Evolutionary conservation across 2,329 filamentous ascomycete species (phyloP).

Genomic region (Nemania sp.): DNA sequence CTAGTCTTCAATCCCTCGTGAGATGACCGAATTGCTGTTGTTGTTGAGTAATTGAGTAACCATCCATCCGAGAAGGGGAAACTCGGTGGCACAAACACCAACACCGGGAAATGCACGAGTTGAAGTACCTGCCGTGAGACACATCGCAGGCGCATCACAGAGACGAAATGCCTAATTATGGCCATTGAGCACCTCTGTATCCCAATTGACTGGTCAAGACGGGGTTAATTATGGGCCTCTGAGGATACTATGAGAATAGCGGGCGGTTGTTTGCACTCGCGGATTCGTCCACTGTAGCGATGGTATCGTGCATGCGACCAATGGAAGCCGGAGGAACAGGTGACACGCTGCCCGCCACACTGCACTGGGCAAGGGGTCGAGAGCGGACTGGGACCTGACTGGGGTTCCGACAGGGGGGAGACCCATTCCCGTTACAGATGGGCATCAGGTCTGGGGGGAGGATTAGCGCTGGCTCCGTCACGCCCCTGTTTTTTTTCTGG

Average conservation of each 20-base stretch:
- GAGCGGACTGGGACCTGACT: conserved; percentile 19
- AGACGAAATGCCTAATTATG: conserved; percentile 27
- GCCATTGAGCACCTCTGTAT: conserved; percentile 29
- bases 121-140: conserved; percentile 33
- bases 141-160: no score
- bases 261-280: conserved; percentile 47
- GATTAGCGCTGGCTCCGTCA: conserved; percentile 30
- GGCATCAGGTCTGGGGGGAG: conserved; percentile 32
- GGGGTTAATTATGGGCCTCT: conserved; percentile 46
- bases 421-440: conserved; percentile 37
- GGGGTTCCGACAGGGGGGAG: conserved; percentile 21
- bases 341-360: conserved; percentile 42
- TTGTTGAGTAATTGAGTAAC: not conserved
- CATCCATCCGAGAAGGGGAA: not conserved
- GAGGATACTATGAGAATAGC: conserved; percentile 34
- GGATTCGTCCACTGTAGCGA: conserved; percentile 47
- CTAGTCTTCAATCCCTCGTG: not conserved
- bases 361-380: conserved; percentile 21
- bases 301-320: conserved; percentile 43
- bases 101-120: conserved; percentile 29
- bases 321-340: conserved; percentile 38
- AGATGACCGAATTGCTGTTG: no score
- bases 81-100: conserved; percentile 9
- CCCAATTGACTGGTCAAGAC: conserved; percentile 41
- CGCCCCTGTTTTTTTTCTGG: conserved; percentile 19